These are phyloP conservation scores for Brassica carinata DNA, from an alignment of 345 rosid species.

Conservation along the genomic window DNA sequence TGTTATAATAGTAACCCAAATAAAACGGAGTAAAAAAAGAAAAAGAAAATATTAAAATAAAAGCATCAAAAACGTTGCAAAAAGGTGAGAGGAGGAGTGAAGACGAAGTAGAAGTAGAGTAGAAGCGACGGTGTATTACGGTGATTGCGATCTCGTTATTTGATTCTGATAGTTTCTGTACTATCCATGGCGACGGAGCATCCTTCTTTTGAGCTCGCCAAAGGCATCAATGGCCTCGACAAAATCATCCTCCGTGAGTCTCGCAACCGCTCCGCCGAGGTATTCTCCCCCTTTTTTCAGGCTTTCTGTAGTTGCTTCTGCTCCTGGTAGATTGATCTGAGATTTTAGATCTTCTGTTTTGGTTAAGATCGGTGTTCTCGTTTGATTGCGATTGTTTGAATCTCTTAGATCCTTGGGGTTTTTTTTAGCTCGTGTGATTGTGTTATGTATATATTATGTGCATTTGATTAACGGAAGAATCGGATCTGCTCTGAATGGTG, in stretches of 20 bases:
- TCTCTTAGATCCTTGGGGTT: constrained; percentile 24
- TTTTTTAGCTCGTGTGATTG: constrained; percentile 24
- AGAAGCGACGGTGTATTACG: background rate
- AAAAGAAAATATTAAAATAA: background rate
- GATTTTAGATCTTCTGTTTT: constrained; percentile 4
- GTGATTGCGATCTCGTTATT: constrained; percentile 10
- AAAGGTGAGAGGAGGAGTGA: constrained; percentile 21
- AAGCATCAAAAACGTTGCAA: background rate
- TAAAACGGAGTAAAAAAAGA: background rate
- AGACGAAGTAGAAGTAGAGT: constrained; percentile 12
- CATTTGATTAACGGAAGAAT: background rate
- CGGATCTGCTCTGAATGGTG: background rate
- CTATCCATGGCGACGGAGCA: constrained; percentile 47
- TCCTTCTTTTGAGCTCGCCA: constrained; percentile 48
- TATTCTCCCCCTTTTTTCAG: constrained; percentile 20
- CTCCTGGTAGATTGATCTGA: constrained; percentile 7
- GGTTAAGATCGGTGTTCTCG: constrained; percentile 9
- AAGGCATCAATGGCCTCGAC: constrained; percentile 78
- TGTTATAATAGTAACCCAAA: background rate
- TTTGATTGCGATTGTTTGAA: constrained; percentile 17
- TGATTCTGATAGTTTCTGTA: constrained; percentile 4
- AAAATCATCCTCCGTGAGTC: constrained; percentile 73
- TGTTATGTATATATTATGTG: background rate
- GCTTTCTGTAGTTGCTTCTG: background rate
- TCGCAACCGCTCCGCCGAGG: constrained; percentile 80